Evolutionary conservation across 148 eudicot species (phyloP), one percentile per base, ranked within the genome.

Genomic region (Pharnaceum exiguum): DNA sequence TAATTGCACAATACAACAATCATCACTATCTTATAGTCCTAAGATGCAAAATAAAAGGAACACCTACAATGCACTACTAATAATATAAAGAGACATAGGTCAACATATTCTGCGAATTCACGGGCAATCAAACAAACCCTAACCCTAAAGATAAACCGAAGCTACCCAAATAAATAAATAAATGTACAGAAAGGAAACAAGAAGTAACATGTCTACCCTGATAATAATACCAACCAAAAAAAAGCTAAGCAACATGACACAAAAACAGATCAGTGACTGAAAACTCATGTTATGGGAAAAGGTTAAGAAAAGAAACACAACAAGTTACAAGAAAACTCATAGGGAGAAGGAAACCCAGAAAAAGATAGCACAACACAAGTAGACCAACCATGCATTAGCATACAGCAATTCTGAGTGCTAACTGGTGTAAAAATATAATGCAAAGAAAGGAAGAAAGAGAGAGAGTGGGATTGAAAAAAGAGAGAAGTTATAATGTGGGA

Each of bases 91-190:
- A 24, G 15, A 35, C 57, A 26, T 37, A 51, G 6, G 15, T 57
- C 36, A 24, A 32, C 23, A 22, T 4, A 33, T 33, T 17, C 6
- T 21, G n/a, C 28, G 51, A 39, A 27, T 28, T 30, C 58, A 53
- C 38, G 26, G 36, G 36, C 5, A 54, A 16, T 15, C 23, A 24
- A 51, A 50, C 57, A 69, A 71, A 76, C 80, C 77, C 80, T 76
- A 72, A 64, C 64, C 77, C 70, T 67, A 67, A 38, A 32, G 4
- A 52, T 28, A 25, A 39, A 25, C 24, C 50, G n/a, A n/a, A n/a
- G n/a, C 44, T 27, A 30, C 27, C 21, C 18, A 24, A 39, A 7
- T 21, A 4, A 16, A 46, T 59, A 13, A 63, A 25, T 16, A 38
- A 21, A 51, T 21, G 19, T 12, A 15, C 10, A 45, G 21, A 45